Conservation (phyloP, 140 eudicot genomes). For the Cichorium intybus region DNA sequence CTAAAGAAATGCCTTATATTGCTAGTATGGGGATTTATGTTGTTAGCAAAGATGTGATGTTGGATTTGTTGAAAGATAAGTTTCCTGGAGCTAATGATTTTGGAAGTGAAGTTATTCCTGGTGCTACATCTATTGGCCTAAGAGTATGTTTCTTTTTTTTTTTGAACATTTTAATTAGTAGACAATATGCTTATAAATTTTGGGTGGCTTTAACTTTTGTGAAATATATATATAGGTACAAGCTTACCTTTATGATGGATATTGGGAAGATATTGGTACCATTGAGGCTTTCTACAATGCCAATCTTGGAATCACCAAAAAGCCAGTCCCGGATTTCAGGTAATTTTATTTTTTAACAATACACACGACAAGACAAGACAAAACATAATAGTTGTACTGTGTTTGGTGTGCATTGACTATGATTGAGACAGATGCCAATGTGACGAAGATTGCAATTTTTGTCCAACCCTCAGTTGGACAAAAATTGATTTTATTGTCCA, state of each 20-base stretch:
- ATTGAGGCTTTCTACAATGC: constrained; percentile 98
- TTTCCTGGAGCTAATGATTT: constrained; percentile 96
- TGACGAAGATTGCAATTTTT: no score
- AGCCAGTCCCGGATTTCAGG: constrained; percentile 98
- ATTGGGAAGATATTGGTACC: constrained; percentile 99
- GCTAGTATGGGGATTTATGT: constrained; percentile 99
- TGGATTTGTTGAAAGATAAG: constrained; percentile 62
- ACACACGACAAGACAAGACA: no score
- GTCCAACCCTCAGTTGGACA: no score
- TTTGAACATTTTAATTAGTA: neutral
- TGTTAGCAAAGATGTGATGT: constrained; percentile 90
- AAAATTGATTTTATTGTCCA: no score
- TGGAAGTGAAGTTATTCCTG: constrained; percentile 99
- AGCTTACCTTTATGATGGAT: constrained; percentile 94
- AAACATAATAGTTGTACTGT: no score
- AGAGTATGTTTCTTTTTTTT: constrained; percentile 52
- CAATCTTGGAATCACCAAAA: constrained; percentile 89
- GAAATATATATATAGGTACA: constrained; percentile 56
- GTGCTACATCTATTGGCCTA: constrained; percentile 85
- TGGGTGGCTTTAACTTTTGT: neutral
- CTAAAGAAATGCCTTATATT: constrained; percentile 93
- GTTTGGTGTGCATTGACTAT: no score
- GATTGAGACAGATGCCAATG: no score
- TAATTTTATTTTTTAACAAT: constrained; percentile 17
- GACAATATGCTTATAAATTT: neutral